These are phyloP conservation scores for Enterocytospora artemiae DNA, from an alignment of 371 early-diverging fungal species.

Conservation along the genomic window DNA sequence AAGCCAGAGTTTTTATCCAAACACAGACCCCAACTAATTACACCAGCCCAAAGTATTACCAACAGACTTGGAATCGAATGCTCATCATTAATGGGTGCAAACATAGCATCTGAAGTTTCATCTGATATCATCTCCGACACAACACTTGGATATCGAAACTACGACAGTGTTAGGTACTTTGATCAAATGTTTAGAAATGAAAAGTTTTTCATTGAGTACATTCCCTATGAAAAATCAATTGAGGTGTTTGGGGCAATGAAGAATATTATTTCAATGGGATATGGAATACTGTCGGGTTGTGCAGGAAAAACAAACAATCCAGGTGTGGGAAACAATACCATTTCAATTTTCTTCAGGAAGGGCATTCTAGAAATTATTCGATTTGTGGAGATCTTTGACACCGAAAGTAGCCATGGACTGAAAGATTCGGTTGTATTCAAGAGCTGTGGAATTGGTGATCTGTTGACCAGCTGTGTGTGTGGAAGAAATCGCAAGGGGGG, in stretches of 20 bases:
- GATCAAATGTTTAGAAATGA: slow-evolving; percentile 70
- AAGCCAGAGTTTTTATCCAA: too few relatives aligned
- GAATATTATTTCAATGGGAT: slow-evolving; percentile 91
- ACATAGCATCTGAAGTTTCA: slow-evolving; percentile 90
- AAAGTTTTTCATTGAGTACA: slow-evolving; percentile 66
- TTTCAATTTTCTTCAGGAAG: slow-evolving; percentile 84
- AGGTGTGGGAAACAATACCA: slow-evolving; percentile 74
- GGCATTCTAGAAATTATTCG: slow-evolving; percentile 87
- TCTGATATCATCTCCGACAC: slow-evolving; percentile 80
- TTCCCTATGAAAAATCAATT: slow-evolving; percentile 74
- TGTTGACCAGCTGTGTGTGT: slow-evolving; percentile 84
- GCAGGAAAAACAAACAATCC: slow-evolving; percentile 43
- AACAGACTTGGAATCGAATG: slow-evolving; percentile 66
- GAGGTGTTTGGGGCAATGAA: slow-evolving; percentile 93
- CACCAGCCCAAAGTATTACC: slow-evolving; percentile 74
- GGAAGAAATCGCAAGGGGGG: slow-evolving; percentile 85
- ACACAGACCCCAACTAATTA: slow-evolving; percentile 66
- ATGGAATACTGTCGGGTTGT: slow-evolving; percentile 80
- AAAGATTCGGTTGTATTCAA: slow-evolving; percentile 65
- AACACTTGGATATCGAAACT: slow-evolving; percentile 65
- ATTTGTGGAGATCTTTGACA: slow-evolving; percentile 69
- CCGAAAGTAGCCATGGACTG: slow-evolving; percentile 60
- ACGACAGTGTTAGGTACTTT: slow-evolving; percentile 62
- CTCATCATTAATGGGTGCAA: slow-evolving; percentile 85
- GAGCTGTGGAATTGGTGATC: slow-evolving; percentile 74